Evolutionary conservation across 1,139 yeast species (phyloP), one percentile per base, ranked within the genome.

Genomic region (Sugiyamaella pinicola): DNA sequence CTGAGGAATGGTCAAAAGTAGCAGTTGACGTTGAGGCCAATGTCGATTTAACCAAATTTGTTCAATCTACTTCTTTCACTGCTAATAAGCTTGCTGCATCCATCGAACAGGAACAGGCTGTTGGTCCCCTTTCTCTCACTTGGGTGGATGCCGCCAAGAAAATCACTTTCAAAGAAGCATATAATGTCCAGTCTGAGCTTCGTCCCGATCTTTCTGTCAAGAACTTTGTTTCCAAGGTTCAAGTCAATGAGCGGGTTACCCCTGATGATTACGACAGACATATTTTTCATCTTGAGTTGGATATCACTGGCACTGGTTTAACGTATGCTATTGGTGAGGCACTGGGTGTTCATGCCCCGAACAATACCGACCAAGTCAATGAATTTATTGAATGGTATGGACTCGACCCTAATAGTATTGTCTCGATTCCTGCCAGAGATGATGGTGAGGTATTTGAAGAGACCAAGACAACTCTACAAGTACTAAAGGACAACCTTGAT

Each of bases 261-360:
- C 98, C 98, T 9, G 68, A 67, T 41, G 93, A 87, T 65, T 93
- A 93, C 70, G 88, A 88, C 57, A 87, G 99, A 75, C 87, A 93
- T 72, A 91, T 93, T 67, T 93, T 93, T 90, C 96, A 93, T 69
- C 86, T 93, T 64, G 98, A 93, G 73, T 88, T 93, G 63, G 99
- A 93, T 69, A 80, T 84, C 64, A 74, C 91, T 48, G 96, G 96
- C 50, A 90, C 98, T 40, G 97, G 95, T 26, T 78, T 93, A 69
- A 88, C 82, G 51, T 93, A 93, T 69, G 95, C 84, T 59, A 87
- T 93, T 67, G 99, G 99, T 69, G 99, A 93, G 75, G 96, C 98
- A 7, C 81, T 93, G 58, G 99, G 98, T 66, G 82, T 93, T 56
- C 98, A 93, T 66, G 97, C 96, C 45, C 85, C 95, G 67, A 93